These are phyloP conservation scores for Meredithiella fracta DNA, from an alignment of 2,329 filamentous ascomycete species.

Conservation along the genomic window DNA sequence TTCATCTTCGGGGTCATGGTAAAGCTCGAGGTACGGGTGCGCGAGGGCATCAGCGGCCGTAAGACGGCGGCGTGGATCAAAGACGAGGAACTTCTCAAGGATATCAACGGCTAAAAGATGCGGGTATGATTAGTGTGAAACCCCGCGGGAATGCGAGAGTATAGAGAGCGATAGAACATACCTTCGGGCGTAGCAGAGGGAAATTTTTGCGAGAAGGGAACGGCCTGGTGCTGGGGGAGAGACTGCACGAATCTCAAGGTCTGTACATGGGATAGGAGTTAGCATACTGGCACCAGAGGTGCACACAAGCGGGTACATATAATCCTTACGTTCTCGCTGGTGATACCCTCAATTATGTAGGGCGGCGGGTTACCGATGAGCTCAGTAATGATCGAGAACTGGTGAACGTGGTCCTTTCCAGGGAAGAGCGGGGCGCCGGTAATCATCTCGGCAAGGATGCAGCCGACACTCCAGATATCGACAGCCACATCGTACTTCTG, in stretches of 20 bases:
- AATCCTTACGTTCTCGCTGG: slow-evolving; percentile 78
- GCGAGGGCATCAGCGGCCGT: slow-evolving; percentile 71
- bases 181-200: slow-evolving; percentile 80
- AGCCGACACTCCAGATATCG: slow-evolving; percentile 97
- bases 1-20: slow-evolving; percentile 95
- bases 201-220: slow-evolving; percentile 77
- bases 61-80: slow-evolving; percentile 92
- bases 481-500: slow-evolving; percentile 99
- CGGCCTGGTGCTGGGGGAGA: slow-evolving; percentile 81
- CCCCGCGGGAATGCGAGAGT: not conserved
- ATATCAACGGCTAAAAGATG: slow-evolving; percentile 60
- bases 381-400: slow-evolving; percentile 99
- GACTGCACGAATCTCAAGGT: slow-evolving; percentile 96
- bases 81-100: slow-evolving; percentile 92
- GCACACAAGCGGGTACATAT: not conserved
- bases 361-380: slow-evolving; percentile 89
- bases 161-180: slow-evolving; percentile 25
- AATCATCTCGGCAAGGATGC: slow-evolving; percentile 98
- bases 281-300: not conserved
- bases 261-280: slow-evolving; percentile 27
- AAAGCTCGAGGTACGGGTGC: slow-evolving; percentile 87
- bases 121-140: not conserved
- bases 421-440: slow-evolving; percentile 97
- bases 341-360: slow-evolving; percentile 97
- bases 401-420: slow-evolving; percentile 97